These are phyloP conservation scores for Cladophialophora bantiana DNA, from an alignment of 2,329 filamentous ascomycete species.

Conservation along the genomic window DNA sequence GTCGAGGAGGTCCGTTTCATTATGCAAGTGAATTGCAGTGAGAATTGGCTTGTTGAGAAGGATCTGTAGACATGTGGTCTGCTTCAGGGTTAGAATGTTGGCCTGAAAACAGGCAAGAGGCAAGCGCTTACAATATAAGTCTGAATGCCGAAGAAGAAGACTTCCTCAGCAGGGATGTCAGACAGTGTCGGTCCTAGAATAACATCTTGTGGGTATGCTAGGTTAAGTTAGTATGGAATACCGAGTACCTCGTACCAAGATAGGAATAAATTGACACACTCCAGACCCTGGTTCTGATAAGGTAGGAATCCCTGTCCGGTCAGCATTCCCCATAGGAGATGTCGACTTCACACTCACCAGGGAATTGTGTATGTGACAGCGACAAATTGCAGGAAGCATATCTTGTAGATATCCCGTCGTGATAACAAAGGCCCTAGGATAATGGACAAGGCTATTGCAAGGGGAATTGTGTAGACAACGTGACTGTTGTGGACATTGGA, in stretches of 20 bases:
- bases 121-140: constrained; percentile 64
- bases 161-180: constrained; percentile 72
- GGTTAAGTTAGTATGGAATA: constrained; percentile 26
- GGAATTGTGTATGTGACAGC: constrained; percentile 73
- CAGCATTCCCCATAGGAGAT: constrained; percentile 1
- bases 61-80: constrained; percentile 71
- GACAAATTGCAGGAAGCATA: constrained; percentile 66
- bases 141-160: constrained; percentile 80
- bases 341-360: constrained; percentile 54
- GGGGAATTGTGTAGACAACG: constrained; percentile 71
- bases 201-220: constrained; percentile 68
- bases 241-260: neutral
- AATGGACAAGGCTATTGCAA: constrained; percentile 65
- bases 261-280: constrained; percentile 43
- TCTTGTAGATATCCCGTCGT: constrained; percentile 67
- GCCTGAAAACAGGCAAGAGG: neutral
- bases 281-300: constrained; percentile 73
- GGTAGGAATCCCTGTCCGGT: constrained; percentile 66
- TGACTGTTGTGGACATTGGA: constrained; percentile 55
- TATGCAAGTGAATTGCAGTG: constrained; percentile 60
- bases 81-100: constrained; percentile 7
- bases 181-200: constrained; percentile 69
- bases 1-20: constrained; percentile 44
- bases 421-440: constrained; percentile 69
- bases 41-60: constrained; percentile 69